Percentiles rank a stretch among this genome's conserved stretches.
These are phyloP conservation scores for Neoscytalidium dimidiatum DNA, from an alignment of 2,329 filamentous ascomycete species.

Conservation along the genomic window DNA sequence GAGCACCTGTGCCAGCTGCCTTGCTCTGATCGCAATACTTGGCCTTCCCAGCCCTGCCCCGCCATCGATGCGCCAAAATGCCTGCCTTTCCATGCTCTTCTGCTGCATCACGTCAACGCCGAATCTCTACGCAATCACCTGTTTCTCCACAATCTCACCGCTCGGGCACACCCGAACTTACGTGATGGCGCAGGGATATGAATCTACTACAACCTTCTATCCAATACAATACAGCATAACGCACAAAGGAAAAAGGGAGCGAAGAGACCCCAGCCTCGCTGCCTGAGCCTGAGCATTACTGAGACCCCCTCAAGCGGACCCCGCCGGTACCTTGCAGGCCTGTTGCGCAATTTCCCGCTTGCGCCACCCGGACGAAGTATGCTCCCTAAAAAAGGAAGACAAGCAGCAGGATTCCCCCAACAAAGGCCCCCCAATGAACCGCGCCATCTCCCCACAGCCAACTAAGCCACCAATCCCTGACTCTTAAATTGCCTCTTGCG, in stretches of 20 bases:
- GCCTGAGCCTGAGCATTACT: neutral
- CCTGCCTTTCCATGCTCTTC: conserved; percentile 14
- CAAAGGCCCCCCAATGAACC: neutral
- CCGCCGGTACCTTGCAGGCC: conserved; percentile 20
- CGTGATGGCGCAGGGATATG: conserved; percentile 13
- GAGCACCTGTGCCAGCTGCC: conserved; percentile 8
- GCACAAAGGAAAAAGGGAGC: neutral
- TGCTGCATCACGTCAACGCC: conserved; percentile 18
- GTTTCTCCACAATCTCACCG: neutral
- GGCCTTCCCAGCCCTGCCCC: conserved; percentile 18
- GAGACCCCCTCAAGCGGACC: neutral
- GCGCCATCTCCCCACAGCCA: conserved; percentile 1
- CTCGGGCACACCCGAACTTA: neutral
- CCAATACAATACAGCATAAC: conserved; percentile 14
- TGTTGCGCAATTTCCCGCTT: conserved; percentile 2
- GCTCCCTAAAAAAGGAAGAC: conserved; percentile 4
- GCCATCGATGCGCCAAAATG: neutral
- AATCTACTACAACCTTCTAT: conserved; percentile 8
- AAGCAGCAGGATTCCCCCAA: neutral
- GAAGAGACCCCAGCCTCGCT: neutral
- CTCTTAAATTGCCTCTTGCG: neutral
- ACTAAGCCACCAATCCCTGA: conserved; percentile 5
- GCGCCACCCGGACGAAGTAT: neutral
- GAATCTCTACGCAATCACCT: neutral
- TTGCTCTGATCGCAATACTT: conserved; percentile 15